Evolutionary conservation across 768 basidiomycete genomes (phyloP).

Genomic region (Lactarius akahatsu): DNA sequence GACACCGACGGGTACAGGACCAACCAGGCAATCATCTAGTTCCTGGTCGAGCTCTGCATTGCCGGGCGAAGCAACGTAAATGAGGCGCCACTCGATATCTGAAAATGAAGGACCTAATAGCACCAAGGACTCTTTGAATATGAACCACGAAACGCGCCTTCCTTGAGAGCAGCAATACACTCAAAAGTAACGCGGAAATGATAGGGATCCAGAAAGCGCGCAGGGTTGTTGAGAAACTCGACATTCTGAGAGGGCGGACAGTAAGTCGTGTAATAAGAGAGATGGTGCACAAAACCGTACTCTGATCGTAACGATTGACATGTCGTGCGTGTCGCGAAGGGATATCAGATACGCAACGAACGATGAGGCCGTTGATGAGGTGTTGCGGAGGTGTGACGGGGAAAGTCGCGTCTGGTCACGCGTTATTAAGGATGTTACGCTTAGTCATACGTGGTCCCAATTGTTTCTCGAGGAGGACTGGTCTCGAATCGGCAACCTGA

Average conservation of each 20-base stretch:
- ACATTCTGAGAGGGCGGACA: slow-evolving; percentile 55
- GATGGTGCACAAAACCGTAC: slow-evolving; percentile 6
- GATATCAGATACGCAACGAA: slow-evolving; percentile 5
- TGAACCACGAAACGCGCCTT: slow-evolving; percentile 52
- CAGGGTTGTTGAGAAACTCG: slow-evolving; percentile 91
- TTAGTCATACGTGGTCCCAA: not conserved
- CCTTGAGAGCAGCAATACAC: slow-evolving; percentile 86
- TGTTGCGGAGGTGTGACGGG: slow-evolving; percentile 1
- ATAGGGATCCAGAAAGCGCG: slow-evolving; percentile 87
- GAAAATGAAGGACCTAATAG: not conserved
- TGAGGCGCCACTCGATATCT: slow-evolving; percentile 99
- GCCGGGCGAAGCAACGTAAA: slow-evolving; percentile 93
- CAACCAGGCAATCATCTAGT: slow-evolving; percentile 95
- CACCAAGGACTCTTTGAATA: not conserved
- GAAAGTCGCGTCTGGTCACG: slow-evolving; percentile 25
- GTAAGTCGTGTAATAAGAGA: slow-evolving; percentile 1
- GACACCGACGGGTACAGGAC: slow-evolving; percentile 93
- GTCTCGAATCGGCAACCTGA: slow-evolving; percentile 12
- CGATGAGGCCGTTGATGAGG: not conserved
- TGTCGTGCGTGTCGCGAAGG: not conserved
- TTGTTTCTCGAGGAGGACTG: not conserved
- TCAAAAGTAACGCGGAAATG: slow-evolving; percentile 96
- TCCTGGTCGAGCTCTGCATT: slow-evolving; percentile 94
- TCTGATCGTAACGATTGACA: slow-evolving; percentile 32
- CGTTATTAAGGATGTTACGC: not conserved